Base-by-base conservation (phyloP, 768 basidiomycete species). In the Agrocybe pediades region DNA sequence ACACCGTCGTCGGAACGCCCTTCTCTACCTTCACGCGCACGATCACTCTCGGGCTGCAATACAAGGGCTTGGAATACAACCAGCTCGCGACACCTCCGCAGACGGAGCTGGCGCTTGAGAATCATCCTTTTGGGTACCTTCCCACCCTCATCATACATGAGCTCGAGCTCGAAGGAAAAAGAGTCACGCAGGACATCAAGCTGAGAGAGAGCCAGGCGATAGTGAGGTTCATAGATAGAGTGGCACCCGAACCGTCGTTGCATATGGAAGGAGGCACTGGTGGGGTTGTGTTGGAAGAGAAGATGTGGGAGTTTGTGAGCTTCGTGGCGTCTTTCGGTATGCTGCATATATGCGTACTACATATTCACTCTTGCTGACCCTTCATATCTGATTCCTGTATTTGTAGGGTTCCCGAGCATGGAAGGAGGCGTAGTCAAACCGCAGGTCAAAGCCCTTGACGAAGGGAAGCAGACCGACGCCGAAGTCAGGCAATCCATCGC, bases 1-100 rank as follows among this genome's bases (percentile, higher is more conserved):
- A 65, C 58, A 68, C 68, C 15, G 46, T 72, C 40, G 55, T 70
- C 43, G 71, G 71, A 13, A 70, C 68, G 0, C 69, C 69, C 0
- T 70, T 67, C 61, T 72, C 71, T 1, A 69, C 71, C 13, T 72
- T 72, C 51, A 72, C 71, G 3, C 62, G 71, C 5, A 68, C 71
- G 1, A 67, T 72, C 30, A 53, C 67, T 7, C 53, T 72, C 15
- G 69, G 67, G 2, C 52, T 72, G 36, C 62, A 65, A 17, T 58
- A 69, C 60, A 72, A 72, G 46, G 57, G 61, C 16, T 41, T 72
- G 21, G 48, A 55, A 20, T 70, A 62, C 53, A 55, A 53, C 6
- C 69, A 70, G 39, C 46, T 61, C 5, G 23, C 63, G 0, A 63
- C 66, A 0, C 56, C 54, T 2, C 65, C 68, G 1, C 66, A 65